Evolutionary conservation across 208 protist genomes (phyloP).

Genomic region (Porcisia hertigi): DNA sequence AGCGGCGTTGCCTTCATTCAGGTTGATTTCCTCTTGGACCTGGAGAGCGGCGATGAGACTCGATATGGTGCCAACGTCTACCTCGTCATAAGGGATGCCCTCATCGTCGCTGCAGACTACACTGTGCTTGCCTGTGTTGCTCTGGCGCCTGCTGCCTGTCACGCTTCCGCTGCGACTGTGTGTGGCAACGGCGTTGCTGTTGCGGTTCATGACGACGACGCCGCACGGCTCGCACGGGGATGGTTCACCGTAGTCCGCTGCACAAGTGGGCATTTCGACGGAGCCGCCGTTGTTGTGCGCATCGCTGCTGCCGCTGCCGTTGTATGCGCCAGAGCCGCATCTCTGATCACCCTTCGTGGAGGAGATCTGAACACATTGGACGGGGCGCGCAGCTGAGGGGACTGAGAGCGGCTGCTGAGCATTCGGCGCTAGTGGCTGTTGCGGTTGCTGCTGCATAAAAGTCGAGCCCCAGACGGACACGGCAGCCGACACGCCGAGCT

Average conservation of each 20-base stretch:
- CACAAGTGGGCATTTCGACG: background rate
- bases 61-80: slow-evolving; percentile 31
- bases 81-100: slow-evolving; percentile 25
- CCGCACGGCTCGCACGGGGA: background rate
- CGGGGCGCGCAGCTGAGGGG: background rate
- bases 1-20: background rate
- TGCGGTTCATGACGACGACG: too few species aligned
- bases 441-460: background rate
- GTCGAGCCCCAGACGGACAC: slow-evolving; percentile 10
- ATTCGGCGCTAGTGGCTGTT: background rate
- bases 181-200: background rate
- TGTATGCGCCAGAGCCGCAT: background rate
- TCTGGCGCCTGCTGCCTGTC: background rate
- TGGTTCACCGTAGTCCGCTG: background rate
- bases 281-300: slow-evolving; percentile 3
- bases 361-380: background rate
- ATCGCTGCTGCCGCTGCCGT: slow-evolving; percentile 12
- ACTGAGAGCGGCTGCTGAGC: background rate
- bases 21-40: background rate
- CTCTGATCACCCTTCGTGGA: slow-evolving; percentile 9
- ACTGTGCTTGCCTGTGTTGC: background rate
- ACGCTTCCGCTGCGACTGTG: background rate
- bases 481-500: slow-evolving; percentile 10
- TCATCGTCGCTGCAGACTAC: slow-evolving; percentile 1
- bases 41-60: slow-evolving; percentile 30